phyloP scores from a whole-genome alignment of 495 filamentous ascomycete species.

The Daldinia loculata region DNA sequence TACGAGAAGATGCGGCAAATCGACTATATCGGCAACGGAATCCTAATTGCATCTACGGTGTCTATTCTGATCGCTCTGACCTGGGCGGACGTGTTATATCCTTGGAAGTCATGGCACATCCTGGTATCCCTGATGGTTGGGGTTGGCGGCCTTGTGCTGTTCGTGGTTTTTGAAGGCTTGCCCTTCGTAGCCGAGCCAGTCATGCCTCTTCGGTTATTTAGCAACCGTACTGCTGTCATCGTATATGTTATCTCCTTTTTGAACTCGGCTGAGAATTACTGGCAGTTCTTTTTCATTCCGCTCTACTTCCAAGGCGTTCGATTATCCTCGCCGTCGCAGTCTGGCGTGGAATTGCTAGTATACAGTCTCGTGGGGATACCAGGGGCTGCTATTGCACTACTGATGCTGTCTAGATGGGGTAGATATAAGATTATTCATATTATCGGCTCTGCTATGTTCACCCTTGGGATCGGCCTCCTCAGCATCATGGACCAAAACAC shows the following conservation, averaged over 20 bases:
- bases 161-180: slow-evolving; percentile 36
- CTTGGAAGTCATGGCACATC: slow-evolving; percentile 46
- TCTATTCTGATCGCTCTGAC: slow-evolving; percentile 46
- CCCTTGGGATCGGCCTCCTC: slow-evolving; percentile 56
- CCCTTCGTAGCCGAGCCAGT: slow-evolving; percentile 38
- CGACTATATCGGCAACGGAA: slow-evolving; percentile 46
- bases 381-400: slow-evolving; percentile 43
- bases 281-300: slow-evolving; percentile 57
- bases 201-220: slow-evolving; percentile 45
- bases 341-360: slow-evolving; percentile 55
- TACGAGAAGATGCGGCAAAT: slow-evolving; percentile 32
- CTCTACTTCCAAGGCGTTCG: slow-evolving; percentile 60
- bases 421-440: slow-evolving; percentile 57
- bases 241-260: slow-evolving; percentile 40
- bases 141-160: slow-evolving; percentile 36
- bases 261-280: slow-evolving; percentile 42
- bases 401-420: slow-evolving; percentile 53
- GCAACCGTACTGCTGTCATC: slow-evolving; percentile 42
- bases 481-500: slow-evolving; percentile 48
- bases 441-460: slow-evolving; percentile 49
- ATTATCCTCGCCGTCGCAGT: slow-evolving; percentile 39
- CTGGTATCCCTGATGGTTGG: slow-evolving; percentile 45
- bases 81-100: slow-evolving; percentile 35
- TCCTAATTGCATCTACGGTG: slow-evolving; percentile 42
- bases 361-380: slow-evolving; percentile 47